phyloP scores from a whole-genome alignment of 1,284 basidiomycete species.

The Hemileccinum hortonii region DNA sequence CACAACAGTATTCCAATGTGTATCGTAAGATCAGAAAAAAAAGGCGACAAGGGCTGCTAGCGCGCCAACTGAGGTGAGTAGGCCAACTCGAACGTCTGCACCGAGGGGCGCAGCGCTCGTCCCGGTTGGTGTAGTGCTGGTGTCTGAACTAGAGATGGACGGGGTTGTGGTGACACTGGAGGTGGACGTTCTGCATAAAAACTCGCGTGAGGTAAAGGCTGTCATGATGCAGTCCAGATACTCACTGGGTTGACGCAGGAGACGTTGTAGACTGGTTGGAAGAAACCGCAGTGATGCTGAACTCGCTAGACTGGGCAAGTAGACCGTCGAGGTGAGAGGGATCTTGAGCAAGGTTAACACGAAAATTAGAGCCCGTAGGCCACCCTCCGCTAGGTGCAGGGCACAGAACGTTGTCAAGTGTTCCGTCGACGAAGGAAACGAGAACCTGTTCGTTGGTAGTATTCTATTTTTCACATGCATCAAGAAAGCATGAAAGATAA shows the following conservation, averaged over 20 bases:
- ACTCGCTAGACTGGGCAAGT: slow-evolving; percentile 63
- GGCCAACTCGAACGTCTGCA: slow-evolving; percentile 25
- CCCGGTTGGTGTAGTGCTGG: slow-evolving; percentile 26
- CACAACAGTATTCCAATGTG: not conserved
- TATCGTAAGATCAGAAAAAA: slow-evolving; percentile 16
- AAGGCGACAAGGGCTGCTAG: slow-evolving; percentile 27
- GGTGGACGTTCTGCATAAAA: slow-evolving; percentile 20
- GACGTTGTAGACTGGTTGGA: slow-evolving; percentile 16
- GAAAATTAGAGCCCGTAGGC: slow-evolving; percentile 54
- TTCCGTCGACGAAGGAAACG: slow-evolving; percentile 48
- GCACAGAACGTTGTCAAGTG: slow-evolving; percentile 35
- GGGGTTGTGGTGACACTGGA: slow-evolving; percentile 22
- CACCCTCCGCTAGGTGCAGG: slow-evolving; percentile 59
- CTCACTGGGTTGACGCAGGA: slow-evolving; percentile 23
- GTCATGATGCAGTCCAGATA: not conserved
- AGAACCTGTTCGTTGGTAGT: slow-evolving; percentile 42
- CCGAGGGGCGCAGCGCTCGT: slow-evolving; percentile 31
- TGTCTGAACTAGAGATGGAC: slow-evolving; percentile 22
- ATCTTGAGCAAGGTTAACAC: slow-evolving; percentile 66
- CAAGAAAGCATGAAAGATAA: not conserved
- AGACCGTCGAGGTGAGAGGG: slow-evolving; percentile 46
- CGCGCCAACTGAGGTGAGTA: slow-evolving; percentile 31
- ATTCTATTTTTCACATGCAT: slow-evolving; percentile 25
- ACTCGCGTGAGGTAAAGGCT: slow-evolving; percentile 8
- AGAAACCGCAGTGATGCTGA: slow-evolving; percentile 47